A percentile compares a stretch with the other conserved stretches of the same genome.
These are phyloP conservation scores for Rhodotorula paludigena DNA, from an alignment of 768 basidiomycete genomes.

Conservation along the genomic window DNA sequence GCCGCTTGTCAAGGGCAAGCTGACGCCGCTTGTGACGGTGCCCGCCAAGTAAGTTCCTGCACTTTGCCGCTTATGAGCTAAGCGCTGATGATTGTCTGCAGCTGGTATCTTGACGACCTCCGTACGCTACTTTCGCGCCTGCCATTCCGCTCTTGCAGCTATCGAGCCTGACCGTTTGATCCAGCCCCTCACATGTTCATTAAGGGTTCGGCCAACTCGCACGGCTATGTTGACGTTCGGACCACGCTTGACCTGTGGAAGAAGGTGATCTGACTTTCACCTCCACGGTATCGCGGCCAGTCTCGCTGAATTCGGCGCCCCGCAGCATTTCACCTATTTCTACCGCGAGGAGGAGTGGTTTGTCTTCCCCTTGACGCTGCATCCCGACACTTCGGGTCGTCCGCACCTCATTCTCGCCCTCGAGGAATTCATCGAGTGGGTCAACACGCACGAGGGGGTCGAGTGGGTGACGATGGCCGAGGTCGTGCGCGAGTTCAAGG, in stretches of 20 bases:
- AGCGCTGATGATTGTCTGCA: not conserved
- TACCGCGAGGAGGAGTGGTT: slow-evolving; percentile 48
- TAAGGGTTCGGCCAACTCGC: slow-evolving; percentile 59
- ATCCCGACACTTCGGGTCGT: slow-evolving; percentile 68
- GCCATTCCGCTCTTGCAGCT: not conserved
- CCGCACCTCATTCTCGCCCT: slow-evolving; percentile 72
- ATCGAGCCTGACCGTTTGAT: slow-evolving; percentile 55
- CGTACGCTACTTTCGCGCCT: too few species aligned
- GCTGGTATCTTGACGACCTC: not conserved
- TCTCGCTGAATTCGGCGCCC: not conserved
- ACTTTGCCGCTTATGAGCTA: not conserved
- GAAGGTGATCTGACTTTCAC: slow-evolving; percentile 45
- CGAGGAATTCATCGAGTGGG: slow-evolving; percentile 70
- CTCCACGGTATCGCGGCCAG: not conserved
- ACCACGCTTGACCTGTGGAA: slow-evolving; percentile 72
- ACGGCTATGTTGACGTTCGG: slow-evolving; percentile 67
- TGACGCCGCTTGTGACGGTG: slow-evolving; percentile 55
- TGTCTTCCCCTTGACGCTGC: slow-evolving; percentile 51
- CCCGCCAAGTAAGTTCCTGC: slow-evolving; percentile 51
- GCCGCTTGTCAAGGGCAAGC: slow-evolving; percentile 60
- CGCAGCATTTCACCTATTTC: slow-evolving; percentile 58
- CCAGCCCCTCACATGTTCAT: slow-evolving; percentile 60
- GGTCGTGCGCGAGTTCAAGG: slow-evolving; percentile 27
- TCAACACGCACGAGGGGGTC: slow-evolving; percentile 59
- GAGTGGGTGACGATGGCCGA: slow-evolving; percentile 64